phyloP scores from a whole-genome alignment of 768 basidiomycete genomes.

The Tricholoma sp. region DNA sequence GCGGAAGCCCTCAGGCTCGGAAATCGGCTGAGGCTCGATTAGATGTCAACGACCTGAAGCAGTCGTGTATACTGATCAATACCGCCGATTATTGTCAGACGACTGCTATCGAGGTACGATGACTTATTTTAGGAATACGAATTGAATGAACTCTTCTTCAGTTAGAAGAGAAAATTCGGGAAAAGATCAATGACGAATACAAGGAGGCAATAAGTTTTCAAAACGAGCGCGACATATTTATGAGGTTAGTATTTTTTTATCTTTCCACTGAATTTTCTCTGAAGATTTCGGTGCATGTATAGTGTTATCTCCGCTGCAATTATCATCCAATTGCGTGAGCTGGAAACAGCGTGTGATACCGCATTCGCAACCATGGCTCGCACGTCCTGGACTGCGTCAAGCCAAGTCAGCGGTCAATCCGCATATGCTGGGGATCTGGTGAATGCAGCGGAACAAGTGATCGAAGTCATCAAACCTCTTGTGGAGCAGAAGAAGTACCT shows the following conservation, averaged over 20 bases:
- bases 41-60: slow-evolving; percentile 70
- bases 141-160: slow-evolving; percentile 23
- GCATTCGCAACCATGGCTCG: slow-evolving; percentile 73
- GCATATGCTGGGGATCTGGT: slow-evolving; percentile 76
- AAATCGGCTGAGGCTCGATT: slow-evolving; percentile 78
- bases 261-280: not conserved
- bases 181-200: slow-evolving; percentile 71
- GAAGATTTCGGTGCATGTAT: slow-evolving; percentile 1
- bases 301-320: slow-evolving; percentile 88
- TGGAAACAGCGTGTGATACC: slow-evolving; percentile 80
- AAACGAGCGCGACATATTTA: slow-evolving; percentile 82
- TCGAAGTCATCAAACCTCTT: slow-evolving; percentile 70
- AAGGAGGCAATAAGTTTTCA: slow-evolving; percentile 81
- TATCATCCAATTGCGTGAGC: slow-evolving; percentile 71
- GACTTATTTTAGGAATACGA: not conserved
- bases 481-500: slow-evolving; percentile 95
- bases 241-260: slow-evolving; percentile 50
- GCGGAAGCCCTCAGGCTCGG: slow-evolving; percentile 43
- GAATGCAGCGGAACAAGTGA: slow-evolving; percentile 67
- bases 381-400: slow-evolving; percentile 71
- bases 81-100: slow-evolving; percentile 97
- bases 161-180: slow-evolving; percentile 90
- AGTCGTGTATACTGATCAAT: slow-evolving; percentile 87
- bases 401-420: slow-evolving; percentile 85
- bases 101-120: slow-evolving; percentile 76